phyloP scores from a whole-genome alignment of 1,284 basidiomycete genomes.

The Irpex lacteus region DNA sequence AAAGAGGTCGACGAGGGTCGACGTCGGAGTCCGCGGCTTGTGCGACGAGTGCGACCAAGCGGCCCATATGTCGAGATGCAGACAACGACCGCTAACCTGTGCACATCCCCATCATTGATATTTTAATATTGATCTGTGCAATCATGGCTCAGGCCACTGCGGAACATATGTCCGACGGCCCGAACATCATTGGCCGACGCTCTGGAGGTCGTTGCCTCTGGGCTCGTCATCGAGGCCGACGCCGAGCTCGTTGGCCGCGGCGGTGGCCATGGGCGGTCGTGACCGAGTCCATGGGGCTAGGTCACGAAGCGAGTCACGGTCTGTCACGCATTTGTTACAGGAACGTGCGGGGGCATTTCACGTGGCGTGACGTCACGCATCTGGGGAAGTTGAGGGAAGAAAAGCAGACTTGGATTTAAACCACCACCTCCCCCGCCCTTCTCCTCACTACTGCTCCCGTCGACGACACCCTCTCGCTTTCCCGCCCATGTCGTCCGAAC shows the following conservation, averaged over 20 bases:
- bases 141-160: too few species aligned
- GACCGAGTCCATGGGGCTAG: neutral
- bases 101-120: neutral
- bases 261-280: too few species aligned
- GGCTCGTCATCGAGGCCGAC: neutral
- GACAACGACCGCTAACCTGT: neutral
- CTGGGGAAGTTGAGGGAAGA: neutral
- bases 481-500: conserved; percentile 25
- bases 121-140: too few species aligned
- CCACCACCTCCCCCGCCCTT: conserved; percentile 2
- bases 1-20: neutral
- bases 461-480: neutral
- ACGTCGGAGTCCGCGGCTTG: too few species aligned
- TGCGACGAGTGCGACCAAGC: neutral
- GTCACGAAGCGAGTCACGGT: neutral
- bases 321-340: conserved; percentile 1
- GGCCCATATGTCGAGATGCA: neutral
- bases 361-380: conserved; percentile 11
- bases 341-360: conserved; percentile 11
- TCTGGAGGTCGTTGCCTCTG: neutral
- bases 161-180: neutral
- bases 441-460: conserved; percentile 1
- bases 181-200: neutral
- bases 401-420: neutral
- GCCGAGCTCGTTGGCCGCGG: neutral